Percentiles rank a stretch among this genome's conserved stretches.
These are phyloP conservation scores for Hyaloscypha bicolor DNA, from an alignment of 495 filamentous ascomycete species.

Conservation along the genomic window DNA sequence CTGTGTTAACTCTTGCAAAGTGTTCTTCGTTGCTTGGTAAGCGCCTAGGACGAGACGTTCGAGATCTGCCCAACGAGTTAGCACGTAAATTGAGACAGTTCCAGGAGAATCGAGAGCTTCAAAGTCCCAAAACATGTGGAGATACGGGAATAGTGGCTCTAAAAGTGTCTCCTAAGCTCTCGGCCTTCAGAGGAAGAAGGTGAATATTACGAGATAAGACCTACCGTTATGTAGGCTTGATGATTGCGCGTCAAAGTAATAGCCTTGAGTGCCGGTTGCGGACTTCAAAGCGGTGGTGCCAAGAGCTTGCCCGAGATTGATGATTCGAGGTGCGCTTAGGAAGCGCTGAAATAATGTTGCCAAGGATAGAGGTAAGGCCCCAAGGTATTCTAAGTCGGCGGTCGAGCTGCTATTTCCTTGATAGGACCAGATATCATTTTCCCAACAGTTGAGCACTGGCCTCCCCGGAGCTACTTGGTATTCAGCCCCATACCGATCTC, in stretches of 20 bases:
- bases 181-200: background rate
- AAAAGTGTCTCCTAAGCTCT: background rate
- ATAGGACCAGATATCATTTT: conserved; percentile 33
- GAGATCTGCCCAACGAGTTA: conserved; percentile 28
- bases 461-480: conserved; percentile 29
- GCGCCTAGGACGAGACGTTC: conserved; percentile 36
- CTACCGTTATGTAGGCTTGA: conserved; percentile 31
- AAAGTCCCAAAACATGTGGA: conserved; percentile 1
- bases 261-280: conserved; percentile 28
- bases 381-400: conserved; percentile 16
- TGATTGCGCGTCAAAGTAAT: conserved; percentile 35
- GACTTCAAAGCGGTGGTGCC: conserved; percentile 36
- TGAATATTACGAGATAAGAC: conserved; percentile 3
- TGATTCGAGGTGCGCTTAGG: conserved; percentile 33
- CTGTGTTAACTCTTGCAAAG: conserved; percentile 36
- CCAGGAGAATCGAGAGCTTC: conserved; percentile 1
- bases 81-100: conserved; percentile 6
- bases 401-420: conserved; percentile 28
- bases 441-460: conserved; percentile 40
- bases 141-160: background rate
- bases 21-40: conserved; percentile 39
- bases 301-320: conserved; percentile 31
- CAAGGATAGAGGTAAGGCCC: conserved; percentile 30
- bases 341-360: conserved; percentile 22
- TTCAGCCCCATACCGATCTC: conserved; percentile 3